These are phyloP conservation scores for Cyberlindnera saturnus DNA, from an alignment of 805 yeast species.

Conservation along the genomic window DNA sequence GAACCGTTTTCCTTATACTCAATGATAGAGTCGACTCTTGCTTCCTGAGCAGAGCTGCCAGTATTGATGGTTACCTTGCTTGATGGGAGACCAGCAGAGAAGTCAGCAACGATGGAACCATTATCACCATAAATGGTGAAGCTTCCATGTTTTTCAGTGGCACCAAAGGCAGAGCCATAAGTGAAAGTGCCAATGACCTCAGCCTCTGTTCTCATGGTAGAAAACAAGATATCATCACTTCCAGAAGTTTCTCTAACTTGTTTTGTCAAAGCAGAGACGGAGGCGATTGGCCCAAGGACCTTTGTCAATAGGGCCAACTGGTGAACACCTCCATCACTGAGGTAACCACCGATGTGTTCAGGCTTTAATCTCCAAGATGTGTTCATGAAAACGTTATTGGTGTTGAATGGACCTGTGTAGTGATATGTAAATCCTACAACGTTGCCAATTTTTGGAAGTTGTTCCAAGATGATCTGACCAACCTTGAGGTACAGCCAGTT, in stretches of 20 bases:
- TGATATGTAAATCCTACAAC: constrained; percentile 62
- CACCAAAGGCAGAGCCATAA: constrained; percentile 50
- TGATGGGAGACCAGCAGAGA: constrained; percentile 37
- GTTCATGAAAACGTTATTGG: constrained; percentile 49
- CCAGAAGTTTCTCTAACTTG: constrained; percentile 79
- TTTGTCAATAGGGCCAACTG: constrained; percentile 84
- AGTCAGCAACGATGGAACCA: constrained; percentile 69
- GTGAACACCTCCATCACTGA: constrained; percentile 96
- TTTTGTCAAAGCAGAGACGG: constrained; percentile 69
- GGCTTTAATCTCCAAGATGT: constrained; percentile 90
- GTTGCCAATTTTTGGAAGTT: constrained; percentile 68
- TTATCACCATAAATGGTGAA: constrained; percentile 73
- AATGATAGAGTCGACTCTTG: constrained; percentile 18
- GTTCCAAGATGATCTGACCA: constrained; percentile 46
- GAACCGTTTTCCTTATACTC: constrained; percentile 32
- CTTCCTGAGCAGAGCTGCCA: constrained; percentile 22
- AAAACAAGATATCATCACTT: constrained; percentile 71
- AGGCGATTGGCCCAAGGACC: constrained; percentile 66
- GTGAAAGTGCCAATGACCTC: constrained; percentile 50
- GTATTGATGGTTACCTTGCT: constrained; percentile 29
- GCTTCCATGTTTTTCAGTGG: constrained; percentile 59
- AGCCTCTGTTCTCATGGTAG: constrained; percentile 72
- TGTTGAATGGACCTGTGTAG: constrained; percentile 68
- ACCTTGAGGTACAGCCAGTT: constrained; percentile 76
- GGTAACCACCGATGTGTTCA: constrained; percentile 86